A percentile compares a stretch with the other conserved stretches of the same genome.
Conservation (phyloP, 768 basidiomycete species). For the Leccinum longicurvipes region DNA sequence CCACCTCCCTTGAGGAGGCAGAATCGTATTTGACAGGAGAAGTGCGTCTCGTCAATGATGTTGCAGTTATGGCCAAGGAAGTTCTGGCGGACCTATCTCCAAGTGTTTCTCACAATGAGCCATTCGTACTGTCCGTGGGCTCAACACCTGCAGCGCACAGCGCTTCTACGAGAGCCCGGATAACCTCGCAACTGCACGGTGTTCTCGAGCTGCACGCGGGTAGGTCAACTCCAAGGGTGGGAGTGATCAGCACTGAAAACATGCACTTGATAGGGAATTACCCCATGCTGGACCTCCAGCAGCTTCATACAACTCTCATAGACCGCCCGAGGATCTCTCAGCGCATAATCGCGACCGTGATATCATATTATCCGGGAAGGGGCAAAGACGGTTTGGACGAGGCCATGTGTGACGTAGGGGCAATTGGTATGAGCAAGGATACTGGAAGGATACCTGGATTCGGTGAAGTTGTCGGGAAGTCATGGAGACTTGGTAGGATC, state of each 20-base stretch:
- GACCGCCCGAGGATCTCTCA: conserved; percentile 56
- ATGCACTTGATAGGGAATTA: conserved; percentile 59
- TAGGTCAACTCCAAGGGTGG: conserved; percentile 24
- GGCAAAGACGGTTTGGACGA: conserved; percentile 61
- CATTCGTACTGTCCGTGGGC: conserved; percentile 76
- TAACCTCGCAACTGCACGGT: conserved; percentile 52
- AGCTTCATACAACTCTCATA: conserved; percentile 70
- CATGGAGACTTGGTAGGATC: conserved; percentile 62
- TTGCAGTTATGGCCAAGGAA: conserved; percentile 54
- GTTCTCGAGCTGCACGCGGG: conserved; percentile 75
- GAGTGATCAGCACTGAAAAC: neutral
- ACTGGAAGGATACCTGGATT: conserved; percentile 68
- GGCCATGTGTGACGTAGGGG: conserved; percentile 81
- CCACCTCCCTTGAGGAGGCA: conserved; percentile 64
- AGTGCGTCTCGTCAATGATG: conserved; percentile 64
- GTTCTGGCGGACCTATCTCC: conserved; percentile 39
- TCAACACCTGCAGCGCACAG: conserved; percentile 89
- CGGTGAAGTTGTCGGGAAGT: conserved; percentile 66
- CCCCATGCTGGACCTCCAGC: conserved; percentile 80
- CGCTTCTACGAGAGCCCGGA: conserved; percentile 50
- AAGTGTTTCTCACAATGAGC: conserved; percentile 34
- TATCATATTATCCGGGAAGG: conserved; percentile 77
- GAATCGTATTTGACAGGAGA: conserved; percentile 65
- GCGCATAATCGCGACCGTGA: conserved; percentile 64
- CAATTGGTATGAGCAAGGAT: conserved; percentile 86